Percentiles rank a stretch among this genome's conserved stretches.
Evolutionary conservation across 352 stramenopile species (phyloP).

Genomic region (Pythium volutum): DNA sequence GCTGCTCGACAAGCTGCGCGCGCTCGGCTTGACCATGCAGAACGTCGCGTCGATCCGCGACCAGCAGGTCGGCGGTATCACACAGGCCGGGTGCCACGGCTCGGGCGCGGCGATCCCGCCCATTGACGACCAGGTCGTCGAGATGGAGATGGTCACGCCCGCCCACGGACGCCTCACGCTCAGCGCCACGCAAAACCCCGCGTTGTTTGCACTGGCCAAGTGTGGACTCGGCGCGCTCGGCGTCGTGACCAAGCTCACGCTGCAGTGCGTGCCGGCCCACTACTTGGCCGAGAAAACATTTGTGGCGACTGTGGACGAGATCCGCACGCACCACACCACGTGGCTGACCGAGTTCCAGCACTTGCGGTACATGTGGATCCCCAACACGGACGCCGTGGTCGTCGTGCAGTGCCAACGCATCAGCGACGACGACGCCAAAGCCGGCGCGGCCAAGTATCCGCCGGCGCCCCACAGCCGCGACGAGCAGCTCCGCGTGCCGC

Average conservation of each 20-base stretch:
- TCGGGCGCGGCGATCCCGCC: slow-evolving; percentile 93
- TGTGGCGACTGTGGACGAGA: slow-evolving; percentile 87
- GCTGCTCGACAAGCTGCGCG: slow-evolving; percentile 68
- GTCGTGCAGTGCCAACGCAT: slow-evolving; percentile 89
- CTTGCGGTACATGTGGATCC: slow-evolving; percentile 99
- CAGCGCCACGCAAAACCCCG: slow-evolving; percentile 63
- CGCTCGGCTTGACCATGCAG: slow-evolving; percentile 93
- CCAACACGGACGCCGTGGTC: slow-evolving; percentile 94
- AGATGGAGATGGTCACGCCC: slow-evolving; percentile 95
- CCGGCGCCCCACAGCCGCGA: slow-evolving; percentile 46
- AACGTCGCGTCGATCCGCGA: slow-evolving; percentile 99
- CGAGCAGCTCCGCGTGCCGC: slow-evolving; percentile 70
- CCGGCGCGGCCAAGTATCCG: slow-evolving; percentile 40
- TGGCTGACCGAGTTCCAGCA: slow-evolving; percentile 83
- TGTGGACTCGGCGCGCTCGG: slow-evolving; percentile 95
- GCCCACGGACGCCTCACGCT: slow-evolving; percentile 89
- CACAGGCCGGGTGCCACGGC: slow-evolving; percentile 94
- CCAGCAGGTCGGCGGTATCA: slow-evolving; percentile 97
- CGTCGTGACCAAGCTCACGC: slow-evolving; percentile 95
- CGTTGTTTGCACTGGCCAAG: slow-evolving; percentile 91
- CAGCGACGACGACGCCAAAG: slow-evolving; percentile 36
- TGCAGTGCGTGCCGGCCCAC: slow-evolving; percentile 94
- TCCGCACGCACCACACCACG: slow-evolving; percentile 70
- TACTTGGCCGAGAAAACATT: slow-evolving; percentile 93
- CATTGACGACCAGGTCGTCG: slow-evolving; percentile 96